Percentiles rank a stretch among this genome's conserved stretches.
phyloP scores from a whole-genome alignment of 306 rosid species.

The Glycyrrhiza uralensis region DNA sequence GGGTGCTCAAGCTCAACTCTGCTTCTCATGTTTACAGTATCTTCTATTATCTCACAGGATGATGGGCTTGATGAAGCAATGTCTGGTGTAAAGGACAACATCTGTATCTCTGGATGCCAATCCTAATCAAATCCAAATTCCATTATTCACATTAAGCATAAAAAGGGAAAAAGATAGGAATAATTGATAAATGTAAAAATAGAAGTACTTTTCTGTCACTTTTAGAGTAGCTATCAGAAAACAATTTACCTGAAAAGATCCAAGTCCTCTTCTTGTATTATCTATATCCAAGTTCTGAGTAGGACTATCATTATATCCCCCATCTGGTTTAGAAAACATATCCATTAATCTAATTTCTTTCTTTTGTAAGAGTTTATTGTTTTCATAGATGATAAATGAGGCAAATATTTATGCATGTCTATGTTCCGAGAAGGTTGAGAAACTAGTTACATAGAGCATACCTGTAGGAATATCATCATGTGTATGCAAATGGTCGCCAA shows the following conservation, averaged over 20 bases:
- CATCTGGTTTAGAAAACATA: conserved; percentile 34
- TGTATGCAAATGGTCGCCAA: conserved; percentile 10
- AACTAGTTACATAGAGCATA: conserved; percentile 19
- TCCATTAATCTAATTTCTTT: conserved; percentile 23
- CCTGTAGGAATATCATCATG: conserved; percentile 42
- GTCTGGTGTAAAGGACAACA: conserved; percentile 27
- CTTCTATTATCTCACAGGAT: conserved; percentile 27
- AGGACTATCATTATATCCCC: neutral
- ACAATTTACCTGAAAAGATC: conserved; percentile 39
- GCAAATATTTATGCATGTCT: neutral
- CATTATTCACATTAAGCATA: conserved; percentile 17
- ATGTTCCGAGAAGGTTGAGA: conserved; percentile 15
- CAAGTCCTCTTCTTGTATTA: conserved; percentile 30
- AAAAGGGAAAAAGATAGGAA: neutral
- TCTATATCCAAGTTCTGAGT: conserved; percentile 21
- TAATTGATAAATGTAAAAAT: neutral
- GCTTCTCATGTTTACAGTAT: conserved; percentile 19
- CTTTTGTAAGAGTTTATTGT: conserved; percentile 2
- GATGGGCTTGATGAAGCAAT: conserved; percentile 37
- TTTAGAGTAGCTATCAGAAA: neutral
- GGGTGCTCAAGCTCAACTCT: conserved; percentile 26
- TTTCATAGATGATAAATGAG: conserved; percentile 3
- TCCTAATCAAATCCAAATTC: conserved; percentile 33
- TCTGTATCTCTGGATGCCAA: conserved; percentile 37
- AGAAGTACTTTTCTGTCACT: neutral